These are phyloP conservation scores for Lumnitzera racemosa DNA, from an alignment of 345 rosid species.

Conservation along the genomic window DNA sequence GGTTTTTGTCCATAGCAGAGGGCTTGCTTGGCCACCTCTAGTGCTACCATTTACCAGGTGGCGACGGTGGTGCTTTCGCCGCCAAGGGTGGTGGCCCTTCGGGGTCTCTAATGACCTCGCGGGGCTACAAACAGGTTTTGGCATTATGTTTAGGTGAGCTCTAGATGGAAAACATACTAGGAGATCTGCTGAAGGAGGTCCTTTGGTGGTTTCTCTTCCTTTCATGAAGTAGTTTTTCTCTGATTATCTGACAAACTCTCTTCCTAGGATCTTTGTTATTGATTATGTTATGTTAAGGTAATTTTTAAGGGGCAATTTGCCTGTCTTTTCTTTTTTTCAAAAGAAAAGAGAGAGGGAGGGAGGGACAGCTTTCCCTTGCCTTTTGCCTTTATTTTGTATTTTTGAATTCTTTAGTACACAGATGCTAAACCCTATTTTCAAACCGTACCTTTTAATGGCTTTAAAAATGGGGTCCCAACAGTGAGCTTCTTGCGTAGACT, in stretches of 20 bases:
- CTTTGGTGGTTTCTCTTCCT: conserved; percentile 52
- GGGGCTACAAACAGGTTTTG: conserved; percentile 71
- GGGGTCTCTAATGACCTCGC: conserved; percentile 40
- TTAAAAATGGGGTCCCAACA: conserved; percentile 32
- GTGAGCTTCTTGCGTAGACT: conserved; percentile 10
- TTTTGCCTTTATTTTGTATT: not conserved
- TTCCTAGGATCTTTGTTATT: conserved; percentile 2
- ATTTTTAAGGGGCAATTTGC: not conserved
- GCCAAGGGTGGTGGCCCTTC: conserved; percentile 33
- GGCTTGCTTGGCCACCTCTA: conserved; percentile 36
- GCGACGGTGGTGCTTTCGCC: conserved; percentile 25
- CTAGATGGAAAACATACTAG: conserved; percentile 83
- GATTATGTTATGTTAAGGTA: conserved; percentile 6
- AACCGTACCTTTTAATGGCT: conserved; percentile 18
- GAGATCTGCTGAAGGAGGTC: conserved; percentile 65
- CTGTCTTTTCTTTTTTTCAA: conserved; percentile 6
- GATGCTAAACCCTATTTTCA: conserved; percentile 8
- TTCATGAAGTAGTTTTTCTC: conserved; percentile 35
- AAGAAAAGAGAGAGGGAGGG: conserved; percentile 17
- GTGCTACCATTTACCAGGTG: conserved; percentile 29
- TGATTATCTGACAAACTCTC: not conserved
- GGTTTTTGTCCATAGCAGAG: conserved; percentile 57
- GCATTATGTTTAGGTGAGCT: conserved; percentile 55
- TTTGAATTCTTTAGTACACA: conserved; percentile 15
- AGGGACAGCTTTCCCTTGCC: conserved; percentile 22